Percentiles rank a stretch among this genome's conserved stretches.
phyloP scores from a whole-genome alignment of 805 yeast species.

The Hyphopichia homilentoma region DNA sequence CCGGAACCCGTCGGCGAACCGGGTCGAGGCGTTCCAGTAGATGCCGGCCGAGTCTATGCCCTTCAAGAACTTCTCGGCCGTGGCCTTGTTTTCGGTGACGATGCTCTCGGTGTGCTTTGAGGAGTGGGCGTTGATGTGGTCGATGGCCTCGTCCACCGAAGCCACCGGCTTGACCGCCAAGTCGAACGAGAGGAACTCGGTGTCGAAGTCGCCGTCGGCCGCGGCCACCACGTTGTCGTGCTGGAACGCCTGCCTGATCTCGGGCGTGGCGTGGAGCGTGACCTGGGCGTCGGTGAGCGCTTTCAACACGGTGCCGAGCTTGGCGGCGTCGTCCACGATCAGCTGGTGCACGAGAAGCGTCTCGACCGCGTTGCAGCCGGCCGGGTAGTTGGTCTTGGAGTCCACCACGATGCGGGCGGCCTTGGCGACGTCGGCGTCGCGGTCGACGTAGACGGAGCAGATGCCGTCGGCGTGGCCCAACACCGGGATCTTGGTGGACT shows the following conservation, averaged over 20 bases:
- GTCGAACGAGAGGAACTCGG: slow-evolving; percentile 80
- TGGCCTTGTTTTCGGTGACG: slow-evolving; percentile 66
- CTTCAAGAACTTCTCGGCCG: slow-evolving; percentile 74
- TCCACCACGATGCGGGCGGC: slow-evolving; percentile 76
- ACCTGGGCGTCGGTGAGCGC: slow-evolving; percentile 64
- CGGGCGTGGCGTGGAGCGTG: slow-evolving; percentile 62
- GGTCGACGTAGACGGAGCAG: slow-evolving; percentile 83
- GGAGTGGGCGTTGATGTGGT: slow-evolving; percentile 85
- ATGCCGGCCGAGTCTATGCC: slow-evolving; percentile 95
- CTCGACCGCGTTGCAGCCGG: slow-evolving; percentile 98
- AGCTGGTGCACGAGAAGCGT: slow-evolving; percentile 63
- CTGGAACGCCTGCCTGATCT: slow-evolving; percentile 31
- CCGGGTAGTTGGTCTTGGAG: slow-evolving; percentile 94
- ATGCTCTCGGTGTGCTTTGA: slow-evolving; percentile 96
- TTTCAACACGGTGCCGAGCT: slow-evolving; percentile 21
- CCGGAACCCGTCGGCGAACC: slow-evolving; percentile 98
- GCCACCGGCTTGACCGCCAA: slow-evolving; percentile 67
- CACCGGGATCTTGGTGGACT: slow-evolving; percentile 90
- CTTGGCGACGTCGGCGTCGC: slow-evolving; percentile 70
- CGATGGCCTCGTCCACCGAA: slow-evolving; percentile 67
- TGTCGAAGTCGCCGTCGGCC: slow-evolving; percentile 66
- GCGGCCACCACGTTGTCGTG: slow-evolving; percentile 41
- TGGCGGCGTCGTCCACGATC: slow-evolving; percentile 24
- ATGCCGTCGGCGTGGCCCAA: slow-evolving; percentile 98
- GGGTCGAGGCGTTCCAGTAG: slow-evolving; percentile 94